phyloP scores from a whole-genome alignment of 2,329 filamentous ascomycete genomes.

The Cladosporium velox region DNA sequence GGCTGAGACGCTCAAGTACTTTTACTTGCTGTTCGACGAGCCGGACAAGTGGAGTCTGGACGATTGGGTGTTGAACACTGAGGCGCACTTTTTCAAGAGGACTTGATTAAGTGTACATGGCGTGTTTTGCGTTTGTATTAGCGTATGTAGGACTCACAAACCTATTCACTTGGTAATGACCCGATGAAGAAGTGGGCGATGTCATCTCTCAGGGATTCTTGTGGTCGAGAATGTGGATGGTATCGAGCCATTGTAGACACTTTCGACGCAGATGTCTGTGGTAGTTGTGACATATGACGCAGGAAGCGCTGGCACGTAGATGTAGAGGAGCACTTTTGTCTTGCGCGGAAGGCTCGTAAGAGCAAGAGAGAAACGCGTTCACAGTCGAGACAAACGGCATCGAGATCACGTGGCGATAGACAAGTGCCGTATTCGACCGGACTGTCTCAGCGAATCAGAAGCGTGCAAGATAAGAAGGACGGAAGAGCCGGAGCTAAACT shows the following conservation, averaged over 20 bases:
- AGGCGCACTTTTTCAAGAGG: slow-evolving; percentile 52
- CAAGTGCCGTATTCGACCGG: neutral
- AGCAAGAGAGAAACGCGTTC: neutral
- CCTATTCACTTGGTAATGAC: too few species aligned
- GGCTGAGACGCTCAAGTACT: slow-evolving; percentile 90
- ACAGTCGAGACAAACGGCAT: neutral
- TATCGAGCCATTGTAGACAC: too few species aligned
- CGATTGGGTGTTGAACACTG: slow-evolving; percentile 65
- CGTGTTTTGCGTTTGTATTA: too few species aligned
- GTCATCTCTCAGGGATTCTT: too few species aligned
- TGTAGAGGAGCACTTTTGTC: neutral
- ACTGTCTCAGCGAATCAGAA: neutral
- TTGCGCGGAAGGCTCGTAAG: neutral
- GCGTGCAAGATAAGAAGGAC: slow-evolving; percentile 2
- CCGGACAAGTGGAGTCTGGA: slow-evolving; percentile 67
- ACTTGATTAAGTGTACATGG: neutral
- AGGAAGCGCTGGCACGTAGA: neutral
- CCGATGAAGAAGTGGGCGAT: too few species aligned
- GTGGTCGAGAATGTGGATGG: too few species aligned
- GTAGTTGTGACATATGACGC: neutral
- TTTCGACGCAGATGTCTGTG: neutral
- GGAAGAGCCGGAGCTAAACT: neutral
- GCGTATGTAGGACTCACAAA: too few species aligned
- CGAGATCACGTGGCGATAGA: neutral
- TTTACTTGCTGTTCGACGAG: slow-evolving; percentile 76